These are phyloP conservation scores for Euphorbia schlechtendalii DNA, from an alignment of 441 rosid species.

Conservation along the genomic window DNA sequence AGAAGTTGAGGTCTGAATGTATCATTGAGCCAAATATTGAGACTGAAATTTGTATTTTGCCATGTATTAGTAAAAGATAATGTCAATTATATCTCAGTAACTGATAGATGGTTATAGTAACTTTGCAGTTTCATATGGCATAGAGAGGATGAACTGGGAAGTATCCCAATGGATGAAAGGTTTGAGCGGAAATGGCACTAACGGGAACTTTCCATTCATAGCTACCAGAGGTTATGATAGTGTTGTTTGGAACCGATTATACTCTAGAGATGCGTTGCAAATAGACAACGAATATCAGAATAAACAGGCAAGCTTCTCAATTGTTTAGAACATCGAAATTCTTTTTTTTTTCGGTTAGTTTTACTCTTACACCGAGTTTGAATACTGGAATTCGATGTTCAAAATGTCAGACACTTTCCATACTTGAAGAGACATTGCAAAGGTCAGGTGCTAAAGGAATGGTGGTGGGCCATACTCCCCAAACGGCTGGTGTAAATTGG, in stretches of 20 bases:
- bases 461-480: conserved; percentile 99
- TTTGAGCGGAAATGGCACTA: conserved; percentile 31
- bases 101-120: conserved; percentile 31
- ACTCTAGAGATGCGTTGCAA: conserved; percentile 64
- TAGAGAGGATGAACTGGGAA: conserved; percentile 79
- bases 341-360: neutral
- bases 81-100: conserved; percentile 6
- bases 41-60: neutral
- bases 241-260: conserved; percentile 87
- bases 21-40: no score
- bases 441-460: conserved; percentile 70
- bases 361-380: neutral
- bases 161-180: conserved; percentile 85
- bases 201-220: conserved; percentile 57
- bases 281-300: conserved; percentile 43
- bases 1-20: no score
- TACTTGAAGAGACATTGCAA: conserved; percentile 60
- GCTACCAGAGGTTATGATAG: conserved; percentile 78
- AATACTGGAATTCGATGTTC: no score
- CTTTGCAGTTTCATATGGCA: conserved; percentile 67
- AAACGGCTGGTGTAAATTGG: conserved; percentile 74
- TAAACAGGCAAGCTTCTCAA: conserved; percentile 46
- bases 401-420: conserved; percentile 40
- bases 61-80: conserved; percentile 5
- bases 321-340: neutral